A percentile compares a stretch with the other conserved stretches of the same genome.
phyloP scores from a whole-genome alignment of 164 flowering plant genomes.

The Stephania cephalantha region DNA sequence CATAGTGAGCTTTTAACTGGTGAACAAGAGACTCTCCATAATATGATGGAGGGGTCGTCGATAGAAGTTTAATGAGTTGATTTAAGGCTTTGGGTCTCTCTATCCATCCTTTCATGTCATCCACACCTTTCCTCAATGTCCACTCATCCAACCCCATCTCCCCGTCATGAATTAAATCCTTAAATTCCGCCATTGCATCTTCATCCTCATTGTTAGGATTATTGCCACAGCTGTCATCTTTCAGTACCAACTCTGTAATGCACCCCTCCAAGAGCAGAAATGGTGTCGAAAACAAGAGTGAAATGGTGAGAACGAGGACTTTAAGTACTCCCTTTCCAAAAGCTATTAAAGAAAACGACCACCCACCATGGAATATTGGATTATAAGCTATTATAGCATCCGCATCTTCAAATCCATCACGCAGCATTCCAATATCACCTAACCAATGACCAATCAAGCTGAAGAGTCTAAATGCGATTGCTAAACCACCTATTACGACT shows the following conservation, averaged over 20 bases:
- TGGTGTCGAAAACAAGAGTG: neutral
- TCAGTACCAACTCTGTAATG: neutral
- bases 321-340: neutral
- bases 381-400: no score
- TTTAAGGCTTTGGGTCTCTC: no score
- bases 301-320: no score
- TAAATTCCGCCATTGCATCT: neutral
- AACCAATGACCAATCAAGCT: no score
- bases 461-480: neutral
- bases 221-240: neutral
- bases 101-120: conserved; percentile 7
- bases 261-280: neutral
- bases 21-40: neutral
- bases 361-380: no score
- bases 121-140: neutral
- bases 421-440: neutral
- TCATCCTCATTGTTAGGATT: neutral
- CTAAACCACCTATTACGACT: neutral
- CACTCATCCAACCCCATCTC: neutral
- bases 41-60: neutral
- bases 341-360: neutral
- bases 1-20: neutral
- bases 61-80: neutral
- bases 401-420: neutral
- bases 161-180: neutral